These are phyloP conservation scores for Coccinonectria pachysandricola DNA, from an alignment of 2,329 filamentous ascomycete species.

Conservation along the genomic window DNA sequence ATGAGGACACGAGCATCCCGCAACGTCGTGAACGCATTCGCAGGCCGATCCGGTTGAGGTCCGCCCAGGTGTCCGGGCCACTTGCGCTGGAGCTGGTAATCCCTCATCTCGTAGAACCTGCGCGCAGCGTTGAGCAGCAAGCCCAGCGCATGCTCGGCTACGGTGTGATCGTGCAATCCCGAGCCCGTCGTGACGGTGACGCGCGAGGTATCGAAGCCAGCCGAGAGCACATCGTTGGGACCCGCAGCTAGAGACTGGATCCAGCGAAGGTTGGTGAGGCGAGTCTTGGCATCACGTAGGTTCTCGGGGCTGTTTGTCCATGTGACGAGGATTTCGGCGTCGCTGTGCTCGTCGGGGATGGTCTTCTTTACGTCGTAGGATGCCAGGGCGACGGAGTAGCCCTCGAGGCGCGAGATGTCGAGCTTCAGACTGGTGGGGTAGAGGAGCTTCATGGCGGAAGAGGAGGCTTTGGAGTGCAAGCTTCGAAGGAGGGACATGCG, in stretches of 20 bases:
- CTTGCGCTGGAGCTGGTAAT: constrained; percentile 44
- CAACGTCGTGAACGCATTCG: constrained; percentile 47
- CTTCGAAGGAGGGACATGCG: too few species aligned
- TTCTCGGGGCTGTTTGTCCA: constrained; percentile 51
- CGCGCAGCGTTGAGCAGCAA: constrained; percentile 45
- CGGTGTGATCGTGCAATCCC: constrained; percentile 53
- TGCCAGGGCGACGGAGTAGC: constrained; percentile 47
- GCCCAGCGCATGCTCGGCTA: constrained; percentile 54
- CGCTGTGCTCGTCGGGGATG: constrained; percentile 46
- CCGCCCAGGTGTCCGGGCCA: constrained; percentile 55
- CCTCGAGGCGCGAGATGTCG: constrained; percentile 43
- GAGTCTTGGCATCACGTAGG: constrained; percentile 45
- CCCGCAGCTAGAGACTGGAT: constrained; percentile 58
- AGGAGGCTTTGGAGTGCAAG: not conserved
- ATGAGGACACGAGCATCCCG: constrained; percentile 47
- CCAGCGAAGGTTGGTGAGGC: constrained; percentile 49
- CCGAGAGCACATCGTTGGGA: constrained; percentile 53
- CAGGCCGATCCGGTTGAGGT: constrained; percentile 46
- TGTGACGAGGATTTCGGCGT: constrained; percentile 51
- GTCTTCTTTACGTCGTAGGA: constrained; percentile 47
- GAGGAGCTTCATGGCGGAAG: constrained; percentile 47
- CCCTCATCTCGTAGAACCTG: constrained; percentile 52
- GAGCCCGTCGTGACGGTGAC: constrained; percentile 50
- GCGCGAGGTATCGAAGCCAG: constrained; percentile 44
- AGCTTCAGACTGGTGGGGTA: constrained; percentile 54